Evolutionary conservation across 2,329 filamentous ascomycete species (phyloP).

Genomic region (Aspergillus flavus): DNA sequence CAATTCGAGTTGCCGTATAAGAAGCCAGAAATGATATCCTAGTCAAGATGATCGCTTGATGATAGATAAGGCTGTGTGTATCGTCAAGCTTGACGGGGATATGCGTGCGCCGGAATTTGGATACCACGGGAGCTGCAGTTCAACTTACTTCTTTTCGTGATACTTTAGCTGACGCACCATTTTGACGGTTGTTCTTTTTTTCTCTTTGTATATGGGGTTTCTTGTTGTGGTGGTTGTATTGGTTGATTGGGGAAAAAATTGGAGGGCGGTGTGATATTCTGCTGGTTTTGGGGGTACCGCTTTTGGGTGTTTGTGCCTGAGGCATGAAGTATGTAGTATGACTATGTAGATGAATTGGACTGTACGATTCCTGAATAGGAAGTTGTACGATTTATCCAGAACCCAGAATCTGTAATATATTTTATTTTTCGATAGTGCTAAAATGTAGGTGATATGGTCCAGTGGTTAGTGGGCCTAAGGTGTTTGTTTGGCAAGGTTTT

Average conservation of each 20-base stretch:
- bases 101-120: too few species aligned
- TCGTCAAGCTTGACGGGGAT: too few species aligned
- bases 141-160: constrained; percentile 78
- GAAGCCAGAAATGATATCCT: too few species aligned
- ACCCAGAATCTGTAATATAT: too few species aligned
- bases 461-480: too few species aligned
- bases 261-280: constrained; percentile 8
- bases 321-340: background rate
- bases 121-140: background rate
- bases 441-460: too few species aligned
- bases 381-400: background rate
- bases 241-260: constrained; percentile 7
- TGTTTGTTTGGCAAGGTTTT: too few species aligned
- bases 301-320: background rate
- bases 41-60: too few species aligned
- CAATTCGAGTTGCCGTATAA: too few species aligned
- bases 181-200: constrained; percentile 23
- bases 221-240: background rate
- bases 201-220: background rate
- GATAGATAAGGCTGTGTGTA: too few species aligned
- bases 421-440: too few species aligned
- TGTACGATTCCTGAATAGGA: background rate
- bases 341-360: background rate
- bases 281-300: background rate
- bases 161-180: constrained; percentile 98